Base-by-base conservation (phyloP, 495 filamentous ascomycete species). In the Sphaerosporella brunnea region DNA sequence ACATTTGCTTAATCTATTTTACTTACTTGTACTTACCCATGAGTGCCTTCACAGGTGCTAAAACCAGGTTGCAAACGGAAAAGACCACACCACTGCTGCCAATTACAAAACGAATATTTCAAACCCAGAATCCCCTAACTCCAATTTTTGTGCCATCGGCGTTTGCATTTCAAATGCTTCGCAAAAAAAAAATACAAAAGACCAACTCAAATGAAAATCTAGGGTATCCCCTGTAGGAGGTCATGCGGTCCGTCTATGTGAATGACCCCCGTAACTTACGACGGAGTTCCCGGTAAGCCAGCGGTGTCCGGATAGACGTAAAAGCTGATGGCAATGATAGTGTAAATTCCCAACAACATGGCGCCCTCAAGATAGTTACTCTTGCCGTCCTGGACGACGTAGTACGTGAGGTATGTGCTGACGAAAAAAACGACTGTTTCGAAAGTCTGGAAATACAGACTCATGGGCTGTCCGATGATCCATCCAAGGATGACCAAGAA, bases 391-490 rank as follows among this genome's bases (percentile, higher is more conserved):
- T 88, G 80, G 48, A 92, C 83, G 4, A 92, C 74, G 63, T 93
- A 85, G 28, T 86, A 93, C 15, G 93, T 87, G 35, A 96, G 84
- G 51, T 94, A 63, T 0, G 90, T 84, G 26, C 77, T 79, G 48
- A 96, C 68, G 46, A 86, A 93, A 64, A 96, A 93, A 1, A 88
- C 80, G 26, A 96, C 82, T 0, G 88, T 96, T 68, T 94, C 85
- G 55, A 96, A 92, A 56, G 69, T 72, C 68, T 94, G 80, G 64
- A 96, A 96, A 54, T 86, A 82, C 30, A 96, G 68, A 0, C 81
- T 86, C 88, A 96, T 93, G 3, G 78, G 74, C 51, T 81, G 67
- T 23, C 70, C 73, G 54, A 87, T 79, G 62, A 83, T 83, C 87
- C 87, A 95, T 46, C 87, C 87, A 2, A 95, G 69, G 51, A 95